phyloP scores from a whole-genome alignment of 1,284 basidiomycete genomes.

The Ganoderma lucidum region DNA sequence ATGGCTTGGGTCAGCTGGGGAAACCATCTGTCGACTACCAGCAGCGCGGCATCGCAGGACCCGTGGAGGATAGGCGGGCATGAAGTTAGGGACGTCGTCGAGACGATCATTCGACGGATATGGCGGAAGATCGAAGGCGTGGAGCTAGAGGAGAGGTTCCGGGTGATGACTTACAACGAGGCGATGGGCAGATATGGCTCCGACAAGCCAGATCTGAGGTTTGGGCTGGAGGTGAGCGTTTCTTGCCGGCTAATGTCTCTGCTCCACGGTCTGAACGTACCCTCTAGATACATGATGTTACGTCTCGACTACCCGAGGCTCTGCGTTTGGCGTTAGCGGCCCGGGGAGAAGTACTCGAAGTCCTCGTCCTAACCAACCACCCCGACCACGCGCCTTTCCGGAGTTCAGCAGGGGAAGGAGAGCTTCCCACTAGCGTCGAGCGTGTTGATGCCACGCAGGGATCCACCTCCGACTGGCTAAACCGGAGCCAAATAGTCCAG shows the following conservation, averaged over 20 bases:
- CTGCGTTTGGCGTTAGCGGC: constrained; percentile 46
- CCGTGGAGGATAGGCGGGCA: constrained; percentile 86
- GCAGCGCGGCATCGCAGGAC: constrained; percentile 37
- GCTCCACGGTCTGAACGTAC: constrained; percentile 23
- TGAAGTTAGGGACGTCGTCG: constrained; percentile 81
- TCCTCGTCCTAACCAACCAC: constrained; percentile 47
- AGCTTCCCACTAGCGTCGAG: constrained; percentile 37
- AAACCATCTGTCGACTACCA: neutral
- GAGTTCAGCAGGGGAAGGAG: constrained; percentile 14
- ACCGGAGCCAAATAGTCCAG: constrained; percentile 43
- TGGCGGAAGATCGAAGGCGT: constrained; percentile 75
- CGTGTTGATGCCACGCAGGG: constrained; percentile 53
- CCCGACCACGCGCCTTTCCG: constrained; percentile 15
- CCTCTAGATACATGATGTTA: constrained; percentile 60
- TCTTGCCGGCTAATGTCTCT: constrained; percentile 12
- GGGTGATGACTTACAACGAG: constrained; percentile 85
- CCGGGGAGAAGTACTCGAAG: constrained; percentile 60
- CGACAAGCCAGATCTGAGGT: constrained; percentile 95
- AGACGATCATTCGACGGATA: constrained; percentile 74
- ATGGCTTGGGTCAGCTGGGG: constrained; percentile 95
- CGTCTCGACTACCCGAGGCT: constrained; percentile 50
- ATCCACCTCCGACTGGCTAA: constrained; percentile 57
- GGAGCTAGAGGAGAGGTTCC: constrained; percentile 67
- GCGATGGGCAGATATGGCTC: constrained; percentile 94
- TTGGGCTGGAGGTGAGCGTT: constrained; percentile 76